Evolutionary conservation across 2,329 filamentous ascomycete genomes (phyloP).

Genomic region (Ophiostoma quercus): DNA sequence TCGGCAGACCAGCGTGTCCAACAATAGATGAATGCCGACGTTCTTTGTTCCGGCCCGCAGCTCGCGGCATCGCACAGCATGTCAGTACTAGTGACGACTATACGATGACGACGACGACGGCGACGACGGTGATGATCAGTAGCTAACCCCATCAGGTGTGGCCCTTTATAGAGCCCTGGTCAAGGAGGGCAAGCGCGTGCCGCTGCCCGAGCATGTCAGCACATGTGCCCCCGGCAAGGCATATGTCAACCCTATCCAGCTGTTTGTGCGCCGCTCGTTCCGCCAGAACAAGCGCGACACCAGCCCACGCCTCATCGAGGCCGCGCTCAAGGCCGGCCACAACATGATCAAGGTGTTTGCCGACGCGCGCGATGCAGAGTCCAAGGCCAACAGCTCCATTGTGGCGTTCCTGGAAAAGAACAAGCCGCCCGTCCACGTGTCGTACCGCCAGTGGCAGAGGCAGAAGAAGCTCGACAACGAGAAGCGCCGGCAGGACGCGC

Average conservation of each 20-base stretch:
- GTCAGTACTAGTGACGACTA: conserved; percentile 30
- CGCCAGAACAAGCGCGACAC: conserved; percentile 52
- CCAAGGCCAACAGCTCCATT: conserved; percentile 41
- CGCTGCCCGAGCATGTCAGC: conserved; percentile 46
- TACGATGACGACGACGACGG: not conserved
- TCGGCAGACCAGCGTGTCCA: not conserved
- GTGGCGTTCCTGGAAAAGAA: conserved; percentile 37
- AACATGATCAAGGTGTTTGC: conserved; percentile 34
- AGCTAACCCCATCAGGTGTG: conserved; percentile 44
- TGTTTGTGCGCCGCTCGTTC: conserved; percentile 59
- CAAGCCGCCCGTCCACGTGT: conserved; percentile 11
- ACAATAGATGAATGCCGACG: conserved; percentile 35
- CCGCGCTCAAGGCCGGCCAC: conserved; percentile 64
- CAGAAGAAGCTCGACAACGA: not conserved
- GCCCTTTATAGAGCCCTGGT: conserved; percentile 69
- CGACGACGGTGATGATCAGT: not conserved
- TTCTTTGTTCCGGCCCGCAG: conserved; percentile 46
- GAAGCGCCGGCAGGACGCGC: not conserved
- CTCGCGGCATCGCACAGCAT: conserved; percentile 51
- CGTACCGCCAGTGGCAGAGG: conserved; percentile 9
- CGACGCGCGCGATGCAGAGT: conserved; percentile 37
- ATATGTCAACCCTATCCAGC: conserved; percentile 45
- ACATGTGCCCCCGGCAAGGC: conserved; percentile 28
- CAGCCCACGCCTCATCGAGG: conserved; percentile 55
- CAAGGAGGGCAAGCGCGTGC: conserved; percentile 49